These are phyloP conservation scores for Ascochyta clinopodiicola DNA, from an alignment of 2,329 filamentous ascomycete genomes.

Conservation along the genomic window DNA sequence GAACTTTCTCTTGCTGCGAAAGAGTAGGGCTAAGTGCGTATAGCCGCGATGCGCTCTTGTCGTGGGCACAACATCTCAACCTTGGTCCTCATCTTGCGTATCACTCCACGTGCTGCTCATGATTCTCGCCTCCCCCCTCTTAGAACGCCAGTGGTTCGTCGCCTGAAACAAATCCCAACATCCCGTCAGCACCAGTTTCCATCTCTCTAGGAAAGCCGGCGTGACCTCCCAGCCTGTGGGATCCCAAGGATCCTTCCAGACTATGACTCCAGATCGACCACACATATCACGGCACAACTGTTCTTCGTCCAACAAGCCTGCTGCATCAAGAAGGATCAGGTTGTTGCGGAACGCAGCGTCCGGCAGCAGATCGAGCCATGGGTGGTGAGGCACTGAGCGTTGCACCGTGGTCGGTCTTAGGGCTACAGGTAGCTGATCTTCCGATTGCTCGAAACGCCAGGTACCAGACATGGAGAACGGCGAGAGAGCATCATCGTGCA, in stretches of 20 bases:
- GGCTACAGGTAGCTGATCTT: not conserved
- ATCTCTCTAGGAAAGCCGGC: not conserved
- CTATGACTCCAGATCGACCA: not conserved
- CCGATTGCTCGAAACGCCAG: not conserved
- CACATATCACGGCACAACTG: conserved; percentile 5
- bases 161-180: conserved; percentile 5
- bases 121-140: conserved; percentile 4
- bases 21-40: not conserved
- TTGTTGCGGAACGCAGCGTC: conserved; percentile 62
- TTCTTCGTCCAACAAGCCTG: conserved; percentile 4
- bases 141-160: conserved; percentile 5
- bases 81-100: not conserved
- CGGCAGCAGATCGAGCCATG: conserved; percentile 62
- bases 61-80: not conserved
- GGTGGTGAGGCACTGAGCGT: conserved; percentile 59
- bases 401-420: conserved; percentile 60
- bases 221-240: conserved; percentile 10
- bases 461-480: conserved; percentile 1
- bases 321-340: conserved; percentile 45
- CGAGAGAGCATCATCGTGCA: conserved; percentile 7
- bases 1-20: no score
- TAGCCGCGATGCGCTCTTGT: not conserved
- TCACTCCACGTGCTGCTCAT: not conserved
- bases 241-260: conserved; percentile 11
- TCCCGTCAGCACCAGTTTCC: conserved; percentile 1